Conservation (phyloP, 2,329 filamentous ascomycete species). For the Chaetomium sp. region DNA sequence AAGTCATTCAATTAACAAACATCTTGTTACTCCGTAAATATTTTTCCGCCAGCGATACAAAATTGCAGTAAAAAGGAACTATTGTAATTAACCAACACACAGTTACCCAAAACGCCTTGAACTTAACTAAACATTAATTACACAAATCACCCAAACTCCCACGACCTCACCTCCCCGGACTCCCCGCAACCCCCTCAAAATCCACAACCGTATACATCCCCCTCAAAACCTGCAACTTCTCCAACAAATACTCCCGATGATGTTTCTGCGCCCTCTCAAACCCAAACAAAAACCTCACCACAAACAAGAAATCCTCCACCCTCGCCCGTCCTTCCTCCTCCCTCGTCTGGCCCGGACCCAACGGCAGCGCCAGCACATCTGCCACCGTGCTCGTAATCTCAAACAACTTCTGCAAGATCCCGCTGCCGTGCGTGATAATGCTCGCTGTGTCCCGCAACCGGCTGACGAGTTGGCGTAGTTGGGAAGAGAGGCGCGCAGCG, state of each 20-base stretch:
- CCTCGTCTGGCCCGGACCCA: slow-evolving; percentile 3
- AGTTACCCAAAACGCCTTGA: too few relatives aligned
- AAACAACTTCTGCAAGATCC: slow-evolving; percentile 9
- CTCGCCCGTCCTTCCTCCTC: slow-evolving; percentile 1
- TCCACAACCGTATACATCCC: slow-evolving; percentile 7
- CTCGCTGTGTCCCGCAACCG: slow-evolving; percentile 2
- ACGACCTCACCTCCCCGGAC: neutral
- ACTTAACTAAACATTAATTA: too few relatives aligned
- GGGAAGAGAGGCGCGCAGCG: slow-evolving; percentile 5
- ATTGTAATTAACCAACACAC: too few relatives aligned
- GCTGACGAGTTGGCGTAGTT: slow-evolving; percentile 6
- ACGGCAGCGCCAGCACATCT: slow-evolving; percentile 7
- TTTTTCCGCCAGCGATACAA: too few relatives aligned
- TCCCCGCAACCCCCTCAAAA: neutral
- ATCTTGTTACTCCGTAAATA: too few relatives aligned
- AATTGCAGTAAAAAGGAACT: too few relatives aligned
- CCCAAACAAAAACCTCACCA: slow-evolving; percentile 4
- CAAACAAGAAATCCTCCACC: slow-evolving; percentile 3
- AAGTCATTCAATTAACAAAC: too few relatives aligned
- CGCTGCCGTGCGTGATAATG: slow-evolving; percentile 7
- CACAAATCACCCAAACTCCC: too few relatives aligned
- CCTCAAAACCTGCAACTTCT: neutral
- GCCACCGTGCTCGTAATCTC: slow-evolving; percentile 7
- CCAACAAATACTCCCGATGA: slow-evolving; percentile 4
- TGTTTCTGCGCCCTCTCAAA: slow-evolving; percentile 9